These are phyloP conservation scores for Globisporangium parvum DNA, from an alignment of 352 stramenopile genomes.

Conservation along the genomic window DNA sequence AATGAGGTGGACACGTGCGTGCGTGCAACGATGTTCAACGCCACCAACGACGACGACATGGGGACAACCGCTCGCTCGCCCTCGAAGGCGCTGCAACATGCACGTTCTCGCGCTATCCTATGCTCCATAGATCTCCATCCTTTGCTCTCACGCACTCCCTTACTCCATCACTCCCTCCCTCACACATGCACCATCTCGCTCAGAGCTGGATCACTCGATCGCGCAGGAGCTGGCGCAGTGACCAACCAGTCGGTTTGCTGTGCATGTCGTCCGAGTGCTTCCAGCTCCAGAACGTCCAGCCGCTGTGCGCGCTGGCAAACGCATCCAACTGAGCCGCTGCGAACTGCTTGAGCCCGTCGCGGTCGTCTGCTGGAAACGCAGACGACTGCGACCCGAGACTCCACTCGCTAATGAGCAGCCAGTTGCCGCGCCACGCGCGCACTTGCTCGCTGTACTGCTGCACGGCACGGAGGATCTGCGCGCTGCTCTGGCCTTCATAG, in stretches of 20 bases:
- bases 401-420: conserved; percentile 82
- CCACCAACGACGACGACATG: too few relatives aligned
- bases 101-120: too few relatives aligned
- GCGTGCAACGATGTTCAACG: too few relatives aligned
- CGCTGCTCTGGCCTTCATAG: conserved; percentile 43
- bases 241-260: conserved; percentile 52
- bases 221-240: conserved; percentile 68
- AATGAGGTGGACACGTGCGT: too few relatives aligned
- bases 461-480: conserved; percentile 57
- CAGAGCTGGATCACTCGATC: conserved; percentile 40
- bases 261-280: conserved; percentile 64
- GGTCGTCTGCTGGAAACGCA: conserved; percentile 51
- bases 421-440: conserved; percentile 55
- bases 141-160: too few relatives aligned
- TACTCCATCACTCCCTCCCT: too few relatives aligned
- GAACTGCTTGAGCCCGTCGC: conserved; percentile 36
- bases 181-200: too few relatives aligned
- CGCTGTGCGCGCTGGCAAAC: conserved; percentile 53
- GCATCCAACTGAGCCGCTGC: conserved; percentile 50
- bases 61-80: too few relatives aligned
- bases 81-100: too few relatives aligned
- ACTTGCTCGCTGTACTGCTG: conserved; percentile 49
- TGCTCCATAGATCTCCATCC: too few relatives aligned
- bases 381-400: conserved; percentile 55
- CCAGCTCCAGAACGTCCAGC: conserved; percentile 88